Percentiles rank a stretch among this genome's conserved stretches.
Evolutionary conservation across 176 grass and related monocot genomes (phyloP).

Genomic region (Hordeum marinum): DNA sequence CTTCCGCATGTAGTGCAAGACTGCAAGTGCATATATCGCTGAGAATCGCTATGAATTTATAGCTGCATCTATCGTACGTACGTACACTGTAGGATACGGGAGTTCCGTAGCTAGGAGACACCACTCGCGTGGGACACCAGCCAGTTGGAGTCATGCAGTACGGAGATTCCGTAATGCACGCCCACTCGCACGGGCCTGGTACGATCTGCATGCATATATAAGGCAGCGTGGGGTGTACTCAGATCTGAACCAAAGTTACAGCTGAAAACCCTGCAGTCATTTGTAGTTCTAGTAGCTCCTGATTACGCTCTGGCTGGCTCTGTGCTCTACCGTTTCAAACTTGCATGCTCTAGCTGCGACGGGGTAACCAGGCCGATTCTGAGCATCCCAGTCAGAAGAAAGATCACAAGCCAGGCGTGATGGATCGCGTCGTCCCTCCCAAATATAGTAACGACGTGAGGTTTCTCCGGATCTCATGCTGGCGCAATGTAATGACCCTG

Average conservation of each 20-base stretch:
- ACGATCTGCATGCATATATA: not conserved
- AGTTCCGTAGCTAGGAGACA: too few relatives aligned
- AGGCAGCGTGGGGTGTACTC: not conserved
- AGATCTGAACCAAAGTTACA: not conserved
- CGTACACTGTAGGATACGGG: not conserved
- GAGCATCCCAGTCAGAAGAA: not conserved
- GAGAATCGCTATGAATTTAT: not conserved
- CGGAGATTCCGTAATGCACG: not conserved
- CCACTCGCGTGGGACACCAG: not conserved
- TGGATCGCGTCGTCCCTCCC: not conserved
- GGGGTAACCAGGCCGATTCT: too few relatives aligned
- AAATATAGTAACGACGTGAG: not conserved
- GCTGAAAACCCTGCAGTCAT: not conserved
- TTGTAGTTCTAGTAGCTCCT: too few relatives aligned
- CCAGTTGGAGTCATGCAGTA: not conserved
- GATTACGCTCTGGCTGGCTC: too few relatives aligned
- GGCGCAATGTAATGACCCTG: not conserved
- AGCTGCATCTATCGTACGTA: not conserved
- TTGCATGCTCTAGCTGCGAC: not conserved
- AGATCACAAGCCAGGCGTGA: not conserved
- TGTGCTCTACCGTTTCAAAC: not conserved
- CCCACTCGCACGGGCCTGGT: not conserved
- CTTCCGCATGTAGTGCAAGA: not conserved
- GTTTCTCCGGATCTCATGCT: not conserved
- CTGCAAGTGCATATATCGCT: not conserved